phyloP scores from a whole-genome alignment of 75 land plant species.

The Cupressus sempervirens region DNA sequence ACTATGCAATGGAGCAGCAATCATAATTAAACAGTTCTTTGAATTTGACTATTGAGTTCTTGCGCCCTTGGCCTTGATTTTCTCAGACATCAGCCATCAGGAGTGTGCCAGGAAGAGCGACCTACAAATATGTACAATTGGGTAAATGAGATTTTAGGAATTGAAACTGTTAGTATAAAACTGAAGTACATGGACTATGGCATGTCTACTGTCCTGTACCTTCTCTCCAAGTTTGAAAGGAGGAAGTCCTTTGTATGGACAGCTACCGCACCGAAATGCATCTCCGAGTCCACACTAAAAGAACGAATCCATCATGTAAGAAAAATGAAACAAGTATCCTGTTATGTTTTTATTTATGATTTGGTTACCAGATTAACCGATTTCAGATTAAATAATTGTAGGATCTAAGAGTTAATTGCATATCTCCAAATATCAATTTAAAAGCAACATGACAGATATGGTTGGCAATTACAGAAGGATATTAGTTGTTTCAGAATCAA shows the following conservation, averaged over 20 bases:
- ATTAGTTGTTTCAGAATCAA: neutral
- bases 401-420: neutral
- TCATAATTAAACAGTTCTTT: neutral
- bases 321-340: neutral
- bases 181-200: neutral
- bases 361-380: neutral
- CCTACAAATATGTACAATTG: constrained; percentile 22
- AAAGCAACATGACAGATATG: neutral
- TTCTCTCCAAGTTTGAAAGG: constrained; percentile 94
- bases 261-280: constrained; percentile 88
- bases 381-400: neutral
- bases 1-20: neutral
- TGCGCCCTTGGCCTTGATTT: neutral
- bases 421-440: neutral
- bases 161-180: neutral
- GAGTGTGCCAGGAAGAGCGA: constrained; percentile 41
- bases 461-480: neutral
- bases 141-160: neutral
- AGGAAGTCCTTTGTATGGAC: constrained; percentile 95
- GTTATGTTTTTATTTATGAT: neutral
- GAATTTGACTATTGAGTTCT: neutral
- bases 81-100: constrained; percentile 52
- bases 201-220: constrained; percentile 34
- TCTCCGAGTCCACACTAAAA: constrained; percentile 98
- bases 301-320: neutral